Evolutionary conservation across 2,329 filamentous ascomycete species (phyloP).

Genomic region (Cytospora leucostoma): DNA sequence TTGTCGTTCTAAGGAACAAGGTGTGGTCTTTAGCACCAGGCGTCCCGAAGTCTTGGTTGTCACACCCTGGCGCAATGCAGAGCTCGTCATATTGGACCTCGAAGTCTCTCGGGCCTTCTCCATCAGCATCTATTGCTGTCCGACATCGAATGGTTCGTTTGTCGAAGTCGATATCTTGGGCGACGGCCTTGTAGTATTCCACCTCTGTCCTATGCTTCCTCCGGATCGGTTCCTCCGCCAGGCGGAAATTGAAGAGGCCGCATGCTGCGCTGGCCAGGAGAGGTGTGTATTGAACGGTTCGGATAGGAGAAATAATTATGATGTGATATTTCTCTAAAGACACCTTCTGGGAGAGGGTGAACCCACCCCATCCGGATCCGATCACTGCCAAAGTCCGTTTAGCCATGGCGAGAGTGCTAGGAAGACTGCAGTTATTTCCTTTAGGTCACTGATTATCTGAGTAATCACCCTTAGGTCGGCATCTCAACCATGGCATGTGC

Average conservation of each 20-base stretch:
- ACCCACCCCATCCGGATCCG: conserved; percentile 45
- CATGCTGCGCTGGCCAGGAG: conserved; percentile 47
- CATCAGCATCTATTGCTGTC: conserved; percentile 37
- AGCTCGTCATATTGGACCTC: conserved; percentile 45
- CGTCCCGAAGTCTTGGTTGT: conserved; percentile 43
- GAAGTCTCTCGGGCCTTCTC: conserved; percentile 35
- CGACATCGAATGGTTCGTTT: conserved; percentile 38
- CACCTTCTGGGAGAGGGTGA: conserved; percentile 40
- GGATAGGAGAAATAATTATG: conserved; percentile 43
- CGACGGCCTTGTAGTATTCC: conserved; percentile 44
- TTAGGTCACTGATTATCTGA: background rate
- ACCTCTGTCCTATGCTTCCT: conserved; percentile 35
- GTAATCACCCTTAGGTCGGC: background rate
- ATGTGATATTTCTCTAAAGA: conserved; percentile 41
- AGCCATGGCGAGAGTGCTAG: background rate
- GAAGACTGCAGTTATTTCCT: background rate
- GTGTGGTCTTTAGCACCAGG: conserved; percentile 42
- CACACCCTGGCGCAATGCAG: conserved; percentile 45
- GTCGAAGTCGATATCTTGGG: conserved; percentile 41
- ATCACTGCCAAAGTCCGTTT: conserved; percentile 35
- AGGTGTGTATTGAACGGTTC: conserved; percentile 47
- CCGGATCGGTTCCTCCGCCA: conserved; percentile 47
- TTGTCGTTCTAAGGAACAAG: conserved; percentile 40
- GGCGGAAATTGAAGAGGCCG: conserved; percentile 46
- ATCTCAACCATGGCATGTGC: background rate